Evolutionary conservation across 148 eudicot species (phyloP), one percentile per base, ranked within the genome.

Genomic region (Amaranthus hypochondriacus): DNA sequence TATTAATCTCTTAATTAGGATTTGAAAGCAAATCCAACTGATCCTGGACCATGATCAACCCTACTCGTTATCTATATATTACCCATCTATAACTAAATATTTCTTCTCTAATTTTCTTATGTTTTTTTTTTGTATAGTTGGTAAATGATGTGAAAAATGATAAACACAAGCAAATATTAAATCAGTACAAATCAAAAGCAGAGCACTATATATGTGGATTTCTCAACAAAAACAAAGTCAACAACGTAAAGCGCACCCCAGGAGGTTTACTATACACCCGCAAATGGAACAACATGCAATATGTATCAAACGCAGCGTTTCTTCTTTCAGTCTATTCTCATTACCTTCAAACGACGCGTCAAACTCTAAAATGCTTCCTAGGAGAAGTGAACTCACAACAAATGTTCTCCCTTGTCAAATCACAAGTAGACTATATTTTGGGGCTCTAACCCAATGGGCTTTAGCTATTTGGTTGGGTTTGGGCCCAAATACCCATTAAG

Each of bases 401-500:
- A 48, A 70, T 76, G 21, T 14, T 52, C 50, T 28, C 21, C 9
- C 11, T 53, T 62, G 44, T 53, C 43, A 62, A 70, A 66, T 55
- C 75, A 54, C 79, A 76, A 21, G 70, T 66, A 9, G 72, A 78
- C 56, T 78, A 78, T 4, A 72, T 78, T 9, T 59, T 78, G 53
- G 53, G 81, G 81, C 68, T 72, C 62, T 3, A 78, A 76, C 39
- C 75, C 76, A 46, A 73, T 78, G 73, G 76, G 81, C 73, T 50
- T 73, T 0, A 78, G 81, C 12, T 78, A 78, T 14, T 73, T 78
- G 12, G 69, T 78, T 14, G 81, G 81, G 60, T 67, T 73, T 73
- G 81, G 77, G 63, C 81, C 76, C 3, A 78, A 60, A 9, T 78
- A 72, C 69, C 73, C 76, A 18, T 14, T 51, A 44, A 73, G 69